Percentiles rank a stretch among this genome's conserved stretches.
These are phyloP conservation scores for Hordeum pubiflorum DNA, from an alignment of 202 grass and related monocot species.

Conservation along the genomic window DNA sequence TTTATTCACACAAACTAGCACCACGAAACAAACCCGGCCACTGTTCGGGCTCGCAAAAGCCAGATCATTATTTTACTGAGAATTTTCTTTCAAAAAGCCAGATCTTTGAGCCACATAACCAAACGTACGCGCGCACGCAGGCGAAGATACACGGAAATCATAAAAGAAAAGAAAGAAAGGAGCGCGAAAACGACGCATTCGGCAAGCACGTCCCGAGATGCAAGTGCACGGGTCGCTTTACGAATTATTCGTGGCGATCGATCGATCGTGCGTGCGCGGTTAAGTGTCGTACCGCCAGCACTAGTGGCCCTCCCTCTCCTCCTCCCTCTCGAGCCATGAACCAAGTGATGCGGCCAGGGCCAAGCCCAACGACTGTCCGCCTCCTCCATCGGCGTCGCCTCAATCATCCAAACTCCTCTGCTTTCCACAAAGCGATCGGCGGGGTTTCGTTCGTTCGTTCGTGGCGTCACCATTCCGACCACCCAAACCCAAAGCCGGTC, in stretches of 20 bases:
- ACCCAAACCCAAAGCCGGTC: conserved; percentile 6
- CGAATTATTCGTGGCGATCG: conserved; percentile 20
- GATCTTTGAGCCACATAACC: conserved; percentile 19
- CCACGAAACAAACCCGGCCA: not conserved
- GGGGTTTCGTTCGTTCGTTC: not conserved
- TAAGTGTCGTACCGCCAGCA: not conserved
- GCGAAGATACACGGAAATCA: not conserved
- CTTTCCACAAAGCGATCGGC: conserved; percentile 20
- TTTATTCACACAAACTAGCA: not conserved
- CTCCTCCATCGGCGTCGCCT: not conserved
- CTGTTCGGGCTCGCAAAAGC: conserved; percentile 26
- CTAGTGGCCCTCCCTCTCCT: conserved; percentile 11
- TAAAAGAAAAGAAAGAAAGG: not conserved
- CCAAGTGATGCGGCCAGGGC: not conserved
- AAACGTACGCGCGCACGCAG: conserved; percentile 8
- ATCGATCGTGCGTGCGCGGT: not conserved
- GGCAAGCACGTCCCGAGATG: conserved; percentile 19
- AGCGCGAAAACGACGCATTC: conserved; percentile 15
- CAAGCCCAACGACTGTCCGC: not conserved
- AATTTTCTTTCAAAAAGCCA: conserved; percentile 11
- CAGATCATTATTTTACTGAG: not conserved
- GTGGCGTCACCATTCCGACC: conserved; percentile 29
- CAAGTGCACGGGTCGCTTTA: not conserved
- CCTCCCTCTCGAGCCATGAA: not conserved
- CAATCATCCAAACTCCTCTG: conserved; percentile 16